Evolutionary conservation across 2,329 filamentous ascomycete species (phyloP).

Genomic region (Didymella exigua): DNA sequence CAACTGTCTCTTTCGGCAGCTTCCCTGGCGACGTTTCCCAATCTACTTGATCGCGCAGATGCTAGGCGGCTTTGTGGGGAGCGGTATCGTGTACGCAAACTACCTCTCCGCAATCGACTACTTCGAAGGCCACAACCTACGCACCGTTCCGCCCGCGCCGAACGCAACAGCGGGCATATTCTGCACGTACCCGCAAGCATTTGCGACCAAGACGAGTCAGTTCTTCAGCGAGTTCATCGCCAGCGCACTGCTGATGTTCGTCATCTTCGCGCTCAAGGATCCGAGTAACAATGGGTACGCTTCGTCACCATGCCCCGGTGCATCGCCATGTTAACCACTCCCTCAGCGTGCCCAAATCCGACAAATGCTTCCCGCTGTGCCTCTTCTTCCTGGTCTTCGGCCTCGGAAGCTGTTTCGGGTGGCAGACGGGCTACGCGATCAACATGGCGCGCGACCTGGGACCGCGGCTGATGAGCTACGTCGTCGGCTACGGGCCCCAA

Average conservation of each 20-base stretch:
- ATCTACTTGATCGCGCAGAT: conserved; percentile 70
- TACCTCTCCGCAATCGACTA: conserved; percentile 64
- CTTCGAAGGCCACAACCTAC: conserved; percentile 65
- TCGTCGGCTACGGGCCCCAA: conserved; percentile 69
- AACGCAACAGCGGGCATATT: conserved; percentile 73
- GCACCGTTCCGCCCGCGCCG: conserved; percentile 63
- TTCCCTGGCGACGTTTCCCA: conserved; percentile 73
- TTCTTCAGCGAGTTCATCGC: conserved; percentile 76
- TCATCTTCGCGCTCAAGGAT: conserved; percentile 72
- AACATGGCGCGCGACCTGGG: conserved; percentile 76
- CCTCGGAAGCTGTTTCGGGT: conserved; percentile 74
- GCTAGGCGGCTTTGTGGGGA: conserved; percentile 68
- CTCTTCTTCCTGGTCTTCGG: conserved; percentile 77
- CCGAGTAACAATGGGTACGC: conserved; percentile 19
- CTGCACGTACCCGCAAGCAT: conserved; percentile 71
- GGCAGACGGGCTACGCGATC: conserved; percentile 78
- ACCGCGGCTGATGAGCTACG: conserved; percentile 68
- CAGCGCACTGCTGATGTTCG: conserved; percentile 70
- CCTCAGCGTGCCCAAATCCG: conserved; percentile 13
- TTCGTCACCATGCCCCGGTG: background rate
- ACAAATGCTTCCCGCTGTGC: conserved; percentile 57
- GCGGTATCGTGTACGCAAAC: conserved; percentile 52
- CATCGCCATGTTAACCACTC: background rate
- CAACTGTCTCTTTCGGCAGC: conserved; percentile 70
- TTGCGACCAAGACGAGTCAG: conserved; percentile 69